phyloP scores from a whole-genome alignment of 139 green algal genomes.

The Trebouxia sp. region DNA sequence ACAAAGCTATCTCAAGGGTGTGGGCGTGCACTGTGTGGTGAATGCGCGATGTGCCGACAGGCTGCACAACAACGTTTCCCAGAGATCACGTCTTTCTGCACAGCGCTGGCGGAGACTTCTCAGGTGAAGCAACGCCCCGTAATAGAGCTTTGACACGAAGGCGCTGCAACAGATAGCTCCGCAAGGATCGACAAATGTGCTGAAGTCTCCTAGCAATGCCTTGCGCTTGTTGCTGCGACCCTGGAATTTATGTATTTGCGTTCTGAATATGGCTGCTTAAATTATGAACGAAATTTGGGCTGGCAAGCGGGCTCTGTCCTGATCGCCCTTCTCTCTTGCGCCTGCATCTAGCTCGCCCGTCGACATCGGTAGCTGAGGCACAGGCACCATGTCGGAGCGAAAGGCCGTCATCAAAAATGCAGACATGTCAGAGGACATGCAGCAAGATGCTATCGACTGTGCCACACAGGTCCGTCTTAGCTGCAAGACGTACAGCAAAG shows the following conservation, averaged over 20 bases:
- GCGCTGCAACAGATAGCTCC: no score
- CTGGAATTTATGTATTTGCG: not conserved
- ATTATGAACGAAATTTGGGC: conserved; percentile 3
- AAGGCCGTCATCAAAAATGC: conserved; percentile 93
- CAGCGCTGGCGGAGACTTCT: no score
- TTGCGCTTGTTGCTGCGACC: no score
- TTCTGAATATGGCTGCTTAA: not conserved
- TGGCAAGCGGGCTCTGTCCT: conserved; percentile 26
- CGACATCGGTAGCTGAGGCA: not conserved
- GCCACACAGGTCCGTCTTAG: conserved; percentile 68
- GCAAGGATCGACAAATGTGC: no score
- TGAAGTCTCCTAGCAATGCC: no score
- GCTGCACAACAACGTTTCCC: no score
- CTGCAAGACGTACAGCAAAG: not conserved
- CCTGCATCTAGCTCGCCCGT: not conserved
- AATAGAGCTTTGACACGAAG: no score
- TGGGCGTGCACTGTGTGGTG: no score
- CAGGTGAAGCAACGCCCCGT: no score
- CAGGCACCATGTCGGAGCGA: conserved; percentile 53
- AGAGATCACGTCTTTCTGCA: no score
- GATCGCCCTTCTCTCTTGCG: not conserved
- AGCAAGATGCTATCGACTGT: conserved; percentile 89
- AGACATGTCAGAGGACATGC: conserved; percentile 97
- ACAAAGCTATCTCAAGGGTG: no score
- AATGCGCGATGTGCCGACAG: no score